Conservation (phyloP, 306 rosid genomes). For the Trifolium pratense region DNA sequence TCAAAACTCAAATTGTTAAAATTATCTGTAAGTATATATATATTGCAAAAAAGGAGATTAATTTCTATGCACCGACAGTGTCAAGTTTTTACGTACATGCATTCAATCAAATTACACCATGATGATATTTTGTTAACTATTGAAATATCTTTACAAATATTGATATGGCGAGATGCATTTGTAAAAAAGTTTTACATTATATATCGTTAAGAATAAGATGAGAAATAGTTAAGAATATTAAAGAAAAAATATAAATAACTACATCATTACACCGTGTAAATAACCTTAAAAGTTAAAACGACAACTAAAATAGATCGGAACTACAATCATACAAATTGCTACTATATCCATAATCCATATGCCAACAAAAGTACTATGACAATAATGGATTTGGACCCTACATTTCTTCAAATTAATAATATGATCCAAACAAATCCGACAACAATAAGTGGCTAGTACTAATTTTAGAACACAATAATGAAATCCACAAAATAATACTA, state of each 20-base stretch:
- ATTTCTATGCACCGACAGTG: too few species aligned
- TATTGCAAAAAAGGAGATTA: too few species aligned
- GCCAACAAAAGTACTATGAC: constrained; percentile 7
- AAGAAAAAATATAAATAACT: background rate
- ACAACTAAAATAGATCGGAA: background rate
- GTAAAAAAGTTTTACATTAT: too few species aligned
- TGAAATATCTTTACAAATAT: too few species aligned
- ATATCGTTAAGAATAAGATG: background rate
- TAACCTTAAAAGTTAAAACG: background rate
- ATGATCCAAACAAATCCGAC: background rate
- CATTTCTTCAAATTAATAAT: background rate
- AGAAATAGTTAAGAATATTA: background rate
- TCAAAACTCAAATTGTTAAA: background rate
- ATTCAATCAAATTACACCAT: too few species aligned
- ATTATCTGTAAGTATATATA: too few species aligned
- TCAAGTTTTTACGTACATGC: too few species aligned
- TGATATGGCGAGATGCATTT: too few species aligned
- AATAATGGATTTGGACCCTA: constrained; percentile 9
- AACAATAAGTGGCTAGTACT: constrained; percentile 4
- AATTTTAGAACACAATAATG: constrained; percentile 23
- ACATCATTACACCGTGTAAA: background rate
- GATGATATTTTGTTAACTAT: too few species aligned
- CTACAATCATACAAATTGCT: background rate
- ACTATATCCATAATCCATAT: constrained; percentile 1
- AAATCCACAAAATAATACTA: constrained; percentile 5